A percentile compares a stretch with the other conserved stretches of the same genome.
Conservation (phyloP, 2,329 filamentous ascomycete genomes). For the Aspergillus sojae region DNA sequence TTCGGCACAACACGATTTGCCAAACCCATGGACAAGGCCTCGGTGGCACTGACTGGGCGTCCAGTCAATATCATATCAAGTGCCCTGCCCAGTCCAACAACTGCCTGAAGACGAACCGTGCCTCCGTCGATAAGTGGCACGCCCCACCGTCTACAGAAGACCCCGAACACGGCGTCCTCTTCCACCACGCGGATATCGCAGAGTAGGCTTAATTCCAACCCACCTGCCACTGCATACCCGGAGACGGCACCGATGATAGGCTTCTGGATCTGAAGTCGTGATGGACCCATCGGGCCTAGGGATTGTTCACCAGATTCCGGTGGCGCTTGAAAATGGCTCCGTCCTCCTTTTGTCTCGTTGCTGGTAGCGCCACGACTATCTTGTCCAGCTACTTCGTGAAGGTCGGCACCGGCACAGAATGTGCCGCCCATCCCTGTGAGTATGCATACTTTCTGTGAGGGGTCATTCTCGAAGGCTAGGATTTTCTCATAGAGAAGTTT, state of each 20-base stretch:
- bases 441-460: slow-evolving; percentile 56
- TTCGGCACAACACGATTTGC: slow-evolving; percentile 57
- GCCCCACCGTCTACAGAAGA: slow-evolving; percentile 59
- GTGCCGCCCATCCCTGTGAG: slow-evolving; percentile 51
- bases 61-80: slow-evolving; percentile 62
- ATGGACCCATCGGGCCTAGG: slow-evolving; percentile 50
- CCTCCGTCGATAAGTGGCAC: slow-evolving; percentile 57
- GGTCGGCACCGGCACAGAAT: slow-evolving; percentile 59
- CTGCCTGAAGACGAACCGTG: slow-evolving; percentile 55
- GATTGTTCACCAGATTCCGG: slow-evolving; percentile 17
- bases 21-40: slow-evolving; percentile 56
- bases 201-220: slow-evolving; percentile 38
- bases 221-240: slow-evolving; percentile 42
- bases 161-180: slow-evolving; percentile 35
- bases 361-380: slow-evolving; percentile 6
- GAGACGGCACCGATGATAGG: slow-evolving; percentile 43
- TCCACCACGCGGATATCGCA: slow-evolving; percentile 43
- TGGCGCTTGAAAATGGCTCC: neutral
- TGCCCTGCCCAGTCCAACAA: slow-evolving; percentile 57
- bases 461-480: slow-evolving; percentile 53
- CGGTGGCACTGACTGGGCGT: slow-evolving; percentile 50
- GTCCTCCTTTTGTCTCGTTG: neutral
- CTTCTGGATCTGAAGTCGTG: slow-evolving; percentile 34
- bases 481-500: slow-evolving; percentile 40
- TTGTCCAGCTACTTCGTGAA: slow-evolving; percentile 46